Percentiles rank a stretch among this genome's conserved stretches.
phyloP scores from a whole-genome alignment of 2,329 filamentous ascomycete species.

The Calonectria multiphialidica region DNA sequence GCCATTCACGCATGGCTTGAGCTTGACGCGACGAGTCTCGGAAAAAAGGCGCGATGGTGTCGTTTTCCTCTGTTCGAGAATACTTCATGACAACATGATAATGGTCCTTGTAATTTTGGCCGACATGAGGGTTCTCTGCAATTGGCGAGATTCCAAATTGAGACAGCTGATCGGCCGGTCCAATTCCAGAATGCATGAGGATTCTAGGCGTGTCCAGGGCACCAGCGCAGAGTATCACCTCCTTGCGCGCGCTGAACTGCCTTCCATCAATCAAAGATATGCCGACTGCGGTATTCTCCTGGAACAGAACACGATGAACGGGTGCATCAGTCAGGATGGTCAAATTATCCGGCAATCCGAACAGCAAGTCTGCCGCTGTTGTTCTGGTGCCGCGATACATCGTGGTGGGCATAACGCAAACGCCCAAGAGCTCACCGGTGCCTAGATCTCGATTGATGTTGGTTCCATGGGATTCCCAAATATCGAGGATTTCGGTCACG shows the following conservation, averaged over 20 bases:
- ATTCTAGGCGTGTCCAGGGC: conserved; percentile 56
- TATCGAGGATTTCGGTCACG: conserved; percentile 57
- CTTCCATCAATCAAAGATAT: conserved; percentile 22
- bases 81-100: conserved; percentile 53
- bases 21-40: conserved; percentile 55
- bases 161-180: not conserved
- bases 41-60: conserved; percentile 60
- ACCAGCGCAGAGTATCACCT: conserved; percentile 59
- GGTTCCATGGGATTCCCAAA: conserved; percentile 62
- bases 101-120: conserved; percentile 56
- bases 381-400: conserved; percentile 60
- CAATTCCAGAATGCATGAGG: conserved; percentile 47
- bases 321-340: conserved; percentile 32
- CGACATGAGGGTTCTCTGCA: conserved; percentile 51
- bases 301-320: conserved; percentile 33
- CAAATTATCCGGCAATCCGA: conserved; percentile 57
- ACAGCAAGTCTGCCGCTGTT: conserved; percentile 64
- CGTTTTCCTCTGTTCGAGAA: conserved; percentile 54
- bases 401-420: conserved; percentile 63
- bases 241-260: conserved; percentile 45
- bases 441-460: conserved; percentile 67
- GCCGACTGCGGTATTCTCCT: conserved; percentile 33
- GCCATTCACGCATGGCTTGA: conserved; percentile 61
- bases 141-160: conserved; percentile 43
- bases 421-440: conserved; percentile 68